Base-by-base conservation (phyloP, 306 rosid species). In the Rosa rugosa region DNA sequence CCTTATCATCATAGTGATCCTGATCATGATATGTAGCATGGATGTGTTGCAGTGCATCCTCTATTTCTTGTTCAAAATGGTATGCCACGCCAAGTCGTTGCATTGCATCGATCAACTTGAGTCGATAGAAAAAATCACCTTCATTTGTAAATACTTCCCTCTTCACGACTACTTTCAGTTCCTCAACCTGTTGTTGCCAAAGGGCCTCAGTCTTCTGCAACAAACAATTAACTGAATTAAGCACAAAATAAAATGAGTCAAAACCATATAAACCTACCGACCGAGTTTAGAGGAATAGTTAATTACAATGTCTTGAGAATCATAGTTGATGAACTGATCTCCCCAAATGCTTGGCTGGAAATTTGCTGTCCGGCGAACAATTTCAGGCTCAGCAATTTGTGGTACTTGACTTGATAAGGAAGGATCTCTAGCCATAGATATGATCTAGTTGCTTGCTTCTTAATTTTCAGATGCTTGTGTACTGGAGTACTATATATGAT, bases 41-140 rank as follows among this genome's bases (percentile, higher is more conserved):
- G 46, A 81, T 69, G 1, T 79, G 59, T 23, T 72, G 68, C 65
- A 85, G 31, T 27, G 80, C 27, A 42, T 76, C 41, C 5, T 81
- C 77, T 56, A 83, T 81, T 54, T 88, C 86, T 13, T 4, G 3
- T 51, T 88, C 84, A 60, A 83, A 85, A 56, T 88, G 87, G 40
- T 85, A 73, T 5, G 82, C 63, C 11, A 56, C 34, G 31, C 69
- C 81, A 23, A 17, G 73, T 1, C 82, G 85, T 46, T 87, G 84
- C 6, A 87, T 2, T 10, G 71, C 57, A 22, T 82, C 65, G 1
- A 59, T 77, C 25, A 84, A 16, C 53, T 47, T 72, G 11, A 86
- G 23, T 5, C 67, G 75, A 40, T 65, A 23, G 12, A 36, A 34
- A 20, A 64, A 38, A 14, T 75, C 83, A 27, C 68, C 50, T 41